These are phyloP conservation scores for Durio zibethinus DNA, from an alignment of 345 rosid genomes.

Conservation along the genomic window DNA sequence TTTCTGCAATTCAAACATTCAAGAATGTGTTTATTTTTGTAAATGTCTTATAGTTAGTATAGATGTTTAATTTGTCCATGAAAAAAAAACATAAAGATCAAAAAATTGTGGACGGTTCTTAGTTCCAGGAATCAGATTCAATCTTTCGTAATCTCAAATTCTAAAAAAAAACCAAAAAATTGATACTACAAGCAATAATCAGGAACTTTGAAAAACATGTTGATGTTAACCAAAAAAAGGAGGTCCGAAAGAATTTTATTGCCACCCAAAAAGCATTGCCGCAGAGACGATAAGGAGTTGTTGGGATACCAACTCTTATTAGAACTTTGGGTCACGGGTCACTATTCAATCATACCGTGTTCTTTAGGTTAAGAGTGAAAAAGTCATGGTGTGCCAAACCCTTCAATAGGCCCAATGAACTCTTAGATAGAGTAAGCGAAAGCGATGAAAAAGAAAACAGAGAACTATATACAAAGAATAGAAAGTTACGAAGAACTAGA, in stretches of 20 bases:
- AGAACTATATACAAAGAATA: background rate
- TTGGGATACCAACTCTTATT: background rate
- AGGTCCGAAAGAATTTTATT: background rate
- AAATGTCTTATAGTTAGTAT: background rate
- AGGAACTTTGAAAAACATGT: background rate
- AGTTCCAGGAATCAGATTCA: no score
- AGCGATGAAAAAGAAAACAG: background rate
- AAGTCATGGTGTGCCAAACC: background rate
- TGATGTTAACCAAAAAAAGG: background rate
- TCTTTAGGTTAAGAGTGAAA: background rate
- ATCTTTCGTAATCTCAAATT: no score
- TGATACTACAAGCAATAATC: background rate
- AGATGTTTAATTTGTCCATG: background rate
- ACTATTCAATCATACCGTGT: background rate
- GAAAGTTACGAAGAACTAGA: background rate
- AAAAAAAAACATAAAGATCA: background rate
- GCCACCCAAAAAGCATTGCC: background rate
- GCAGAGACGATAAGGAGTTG: background rate
- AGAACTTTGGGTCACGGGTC: background rate
- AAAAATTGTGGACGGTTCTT: no score
- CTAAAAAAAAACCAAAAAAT: no score
- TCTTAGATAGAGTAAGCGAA: background rate
- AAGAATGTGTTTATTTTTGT: background rate
- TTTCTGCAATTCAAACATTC: slow-evolving; percentile 9
- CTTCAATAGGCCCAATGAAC: background rate